A percentile compares a stretch with the other conserved stretches of the same genome.
phyloP scores from a whole-genome alignment of 2,329 filamentous ascomycete genomes.

The Ophiocordyceps camponoti-leonardi region DNA sequence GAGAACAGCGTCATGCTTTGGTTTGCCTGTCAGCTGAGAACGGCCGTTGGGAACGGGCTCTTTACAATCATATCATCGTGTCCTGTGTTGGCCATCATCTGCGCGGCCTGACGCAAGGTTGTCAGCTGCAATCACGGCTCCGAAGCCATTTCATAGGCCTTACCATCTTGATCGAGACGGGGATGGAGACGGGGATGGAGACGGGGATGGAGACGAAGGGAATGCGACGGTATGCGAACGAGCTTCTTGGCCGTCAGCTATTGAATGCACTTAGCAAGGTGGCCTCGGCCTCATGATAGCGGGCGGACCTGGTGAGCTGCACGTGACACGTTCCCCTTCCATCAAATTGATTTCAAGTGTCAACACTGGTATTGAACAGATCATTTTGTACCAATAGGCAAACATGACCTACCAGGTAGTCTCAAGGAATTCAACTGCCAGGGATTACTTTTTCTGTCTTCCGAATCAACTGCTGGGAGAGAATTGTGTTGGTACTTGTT shows the following conservation, averaged over 20 bases:
- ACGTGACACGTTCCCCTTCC: constrained; percentile 2
- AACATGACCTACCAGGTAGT: too few relatives aligned
- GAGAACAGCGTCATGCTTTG: constrained; percentile 68
- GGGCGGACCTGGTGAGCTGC: background rate
- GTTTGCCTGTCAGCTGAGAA: background rate
- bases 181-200: too few relatives aligned
- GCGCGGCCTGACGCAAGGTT: constrained; percentile 16
- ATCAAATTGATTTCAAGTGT: too few relatives aligned
- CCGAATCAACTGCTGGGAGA: too few relatives aligned
- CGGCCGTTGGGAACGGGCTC: constrained; percentile 8
- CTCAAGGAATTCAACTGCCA: too few relatives aligned
- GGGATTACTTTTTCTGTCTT: too few relatives aligned
- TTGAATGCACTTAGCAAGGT: background rate
- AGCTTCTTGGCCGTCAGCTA: background rate
- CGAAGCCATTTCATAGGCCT: background rate
- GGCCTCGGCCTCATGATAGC: background rate
- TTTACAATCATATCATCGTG: constrained; percentile 99
- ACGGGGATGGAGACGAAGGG: background rate
- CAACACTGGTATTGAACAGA: background rate
- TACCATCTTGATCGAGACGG: background rate
- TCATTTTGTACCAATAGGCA: too few relatives aligned
- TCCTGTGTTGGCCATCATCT: constrained; percentile 27
- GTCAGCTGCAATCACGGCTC: constrained; percentile 10
- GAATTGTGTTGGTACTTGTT: too few relatives aligned
- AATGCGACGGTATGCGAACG: too few relatives aligned